A percentile compares a stretch with the other conserved stretches of the same genome.
Evolutionary conservation across 164 flowering plant genomes (phyloP).

Genomic region (Tetrastigma voinierianum): DNA sequence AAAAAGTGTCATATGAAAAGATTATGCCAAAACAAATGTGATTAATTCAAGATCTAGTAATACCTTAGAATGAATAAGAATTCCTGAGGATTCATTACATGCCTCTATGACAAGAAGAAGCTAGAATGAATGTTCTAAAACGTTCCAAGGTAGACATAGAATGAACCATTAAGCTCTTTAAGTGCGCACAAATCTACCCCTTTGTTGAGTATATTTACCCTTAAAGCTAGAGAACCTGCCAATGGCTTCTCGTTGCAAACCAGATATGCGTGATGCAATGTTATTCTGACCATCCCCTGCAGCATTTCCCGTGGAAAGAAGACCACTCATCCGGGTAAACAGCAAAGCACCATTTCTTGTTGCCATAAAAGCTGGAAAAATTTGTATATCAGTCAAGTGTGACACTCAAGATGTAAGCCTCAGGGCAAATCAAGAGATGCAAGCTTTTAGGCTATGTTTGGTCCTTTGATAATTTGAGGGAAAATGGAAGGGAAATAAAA

Average conservation of each 20-base stretch:
- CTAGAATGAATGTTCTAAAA: constrained; percentile 15
- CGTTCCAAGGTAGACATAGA: constrained; percentile 17
- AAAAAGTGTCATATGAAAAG: no score
- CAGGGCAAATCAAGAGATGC: no score
- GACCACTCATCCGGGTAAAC: constrained; percentile 22
- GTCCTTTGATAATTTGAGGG: no score
- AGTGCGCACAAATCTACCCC: constrained; percentile 16
- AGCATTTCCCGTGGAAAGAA: constrained; percentile 21
- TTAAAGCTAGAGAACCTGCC: constrained; percentile 26
- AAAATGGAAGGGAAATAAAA: no score
- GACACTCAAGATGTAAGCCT: not conserved
- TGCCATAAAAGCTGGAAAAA: constrained; percentile 37
- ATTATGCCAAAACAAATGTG: no score
- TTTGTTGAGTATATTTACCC: constrained; percentile 12
- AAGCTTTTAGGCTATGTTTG: no score
- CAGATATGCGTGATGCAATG: constrained; percentile 24
- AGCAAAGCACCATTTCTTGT: constrained; percentile 31
- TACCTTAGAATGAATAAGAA: not conserved
- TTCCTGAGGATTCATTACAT: constrained; percentile 4
- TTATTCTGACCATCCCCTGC: constrained; percentile 39
- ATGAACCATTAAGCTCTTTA: constrained; percentile 10
- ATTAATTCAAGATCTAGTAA: not conserved
- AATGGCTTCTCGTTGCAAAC: constrained; percentile 24
- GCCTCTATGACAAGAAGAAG: constrained; percentile 30
- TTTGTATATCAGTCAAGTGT: not conserved